Base-by-base conservation (phyloP, 2,329 filamentous ascomycete genomes). In the Ascochyta rabiei region DNA sequence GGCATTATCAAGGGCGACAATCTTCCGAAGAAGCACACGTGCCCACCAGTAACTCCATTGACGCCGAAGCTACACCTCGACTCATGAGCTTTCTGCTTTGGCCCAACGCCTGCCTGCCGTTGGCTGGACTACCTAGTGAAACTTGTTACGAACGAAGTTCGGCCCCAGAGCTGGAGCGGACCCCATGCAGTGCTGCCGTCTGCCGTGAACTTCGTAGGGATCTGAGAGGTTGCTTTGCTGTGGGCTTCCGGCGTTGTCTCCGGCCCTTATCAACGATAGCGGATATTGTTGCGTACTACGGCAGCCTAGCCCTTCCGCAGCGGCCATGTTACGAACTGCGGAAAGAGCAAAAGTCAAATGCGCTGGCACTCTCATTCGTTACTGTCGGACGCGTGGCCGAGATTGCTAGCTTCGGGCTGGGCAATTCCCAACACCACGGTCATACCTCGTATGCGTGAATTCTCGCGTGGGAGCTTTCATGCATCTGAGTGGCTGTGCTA, bases 371-470 rank as follows among this genome's bases (percentile, higher is more conserved):
- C 15, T 42, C 9, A 49, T 49, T 55, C 40, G 40, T 46, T 18
- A 16, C 45, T 49, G 41, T 55, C 46, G 41, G 35, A n/a, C 45
- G 28, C 23, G 28, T 40, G 21, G 16, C 18, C 15, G 7, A 31
- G 8, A 6, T 4, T 13, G 13, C 41, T 46, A 46, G 52, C 31
- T 41, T 35, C 12, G 24, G 49, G 16, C 15, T 41, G 31, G 31
- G 21, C 40, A 4, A 49, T 26, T 55, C 52, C 52, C 52, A 38
- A 33, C 49, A 55, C 52, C 52, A 49, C 46, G 52, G 52, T 49
- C 37, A 16, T 30, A 19, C 35, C 31, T 45, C 16, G 30, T 37
- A 38, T 45, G 39, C 46, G 40, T 6, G 23, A 28, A 30, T 45
- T 34, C 40, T 55, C 23, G 33, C 43, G 18, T 55, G 35, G 52